Conservation (phyloP, 352 stramenopile species). For the Phytophthora pini region DNA sequence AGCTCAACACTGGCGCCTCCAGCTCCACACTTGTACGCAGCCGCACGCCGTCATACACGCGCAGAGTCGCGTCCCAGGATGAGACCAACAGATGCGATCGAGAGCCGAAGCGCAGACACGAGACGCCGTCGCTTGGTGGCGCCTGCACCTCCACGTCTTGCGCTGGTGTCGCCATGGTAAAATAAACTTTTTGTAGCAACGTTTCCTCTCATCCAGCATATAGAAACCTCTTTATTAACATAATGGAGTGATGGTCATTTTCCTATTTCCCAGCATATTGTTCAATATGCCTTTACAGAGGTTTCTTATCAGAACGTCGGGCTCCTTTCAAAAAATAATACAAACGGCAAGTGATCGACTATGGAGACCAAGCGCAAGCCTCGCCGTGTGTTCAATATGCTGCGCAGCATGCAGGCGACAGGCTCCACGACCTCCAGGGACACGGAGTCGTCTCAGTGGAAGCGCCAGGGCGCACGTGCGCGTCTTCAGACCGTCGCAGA, state of each 20-base stretch:
- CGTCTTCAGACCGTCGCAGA: slow-evolving; percentile 65
- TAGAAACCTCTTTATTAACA: slow-evolving; percentile 11
- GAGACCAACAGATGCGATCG: slow-evolving; percentile 67
- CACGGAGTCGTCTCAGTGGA: slow-evolving; percentile 43
- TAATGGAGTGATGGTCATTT: not conserved
- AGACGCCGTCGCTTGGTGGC: slow-evolving; percentile 86
- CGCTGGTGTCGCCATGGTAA: slow-evolving; percentile 8
- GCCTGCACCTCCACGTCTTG: slow-evolving; percentile 63
- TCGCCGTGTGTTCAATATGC: slow-evolving; percentile 53
- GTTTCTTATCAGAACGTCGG: not conserved
- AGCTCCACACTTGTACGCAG: slow-evolving; percentile 72
- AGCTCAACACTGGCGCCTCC: slow-evolving; percentile 73
- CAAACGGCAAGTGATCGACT: slow-evolving; percentile 7
- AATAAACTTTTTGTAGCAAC: not conserved
- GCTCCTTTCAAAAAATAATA: not conserved
- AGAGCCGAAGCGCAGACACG: slow-evolving; percentile 78
- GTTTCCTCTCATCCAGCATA: slow-evolving; percentile 2
- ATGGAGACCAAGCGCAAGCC: slow-evolving; percentile 15
- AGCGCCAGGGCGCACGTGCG: slow-evolving; percentile 37
- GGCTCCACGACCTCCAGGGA: slow-evolving; percentile 37
- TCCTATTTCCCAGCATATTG: not conserved
- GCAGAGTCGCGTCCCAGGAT: slow-evolving; percentile 81
- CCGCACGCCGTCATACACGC: slow-evolving; percentile 71
- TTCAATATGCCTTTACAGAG: slow-evolving; percentile 4
- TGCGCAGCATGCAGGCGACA: slow-evolving; percentile 72